Base-by-base conservation (phyloP, 116 monocot species). In the Zostera marina region DNA sequence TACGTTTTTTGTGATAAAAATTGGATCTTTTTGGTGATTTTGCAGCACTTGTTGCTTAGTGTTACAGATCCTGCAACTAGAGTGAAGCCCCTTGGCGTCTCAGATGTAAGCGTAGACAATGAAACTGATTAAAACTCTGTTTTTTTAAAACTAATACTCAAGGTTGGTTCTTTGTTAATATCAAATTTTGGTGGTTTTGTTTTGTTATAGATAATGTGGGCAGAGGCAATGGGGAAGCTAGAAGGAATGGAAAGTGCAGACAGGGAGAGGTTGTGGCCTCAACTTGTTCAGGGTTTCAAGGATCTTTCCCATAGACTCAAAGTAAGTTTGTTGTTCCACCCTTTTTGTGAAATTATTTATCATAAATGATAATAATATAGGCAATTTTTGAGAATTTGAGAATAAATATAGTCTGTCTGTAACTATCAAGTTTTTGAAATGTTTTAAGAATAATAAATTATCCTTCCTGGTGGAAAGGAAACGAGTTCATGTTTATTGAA, bases 261-360 rank as follows among this genome's bases (percentile, higher is more conserved):
- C 43, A 71, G 94, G 16, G 94, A 94, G 68, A 79, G 88, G 73
- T 63, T 94, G 43, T 94, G 94, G 94, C 94, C 94, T 40, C 84
- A 94, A 61, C 94, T 94, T 74, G 79, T 94, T 55, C 88, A 88
- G 66, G 79, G 79, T 45, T 94, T 94, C 65, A 94, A 84, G 74
- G 94, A 88, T 65, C 80, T 94, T 9, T 88, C 94, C 13, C 24
- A 65, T 38, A 72, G 94, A 8, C 71, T 94, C 43, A 88, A 88
- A 84, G 94, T 94, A 26, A 61, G 23, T 47, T 9, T 47, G 11
- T 8, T 26, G 8, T 38, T 55, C 14, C 24, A 0, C 2, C n/a
- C 3, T 41, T 1, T 58, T 15, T 41, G 32, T 32, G 32, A 32
- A 1, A 32, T 32, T 32, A 32, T 32, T 32, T 32, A 5, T 32